These are phyloP conservation scores for Nephelium lappaceum DNA, from an alignment of 345 rosid species.

Conservation along the genomic window DNA sequence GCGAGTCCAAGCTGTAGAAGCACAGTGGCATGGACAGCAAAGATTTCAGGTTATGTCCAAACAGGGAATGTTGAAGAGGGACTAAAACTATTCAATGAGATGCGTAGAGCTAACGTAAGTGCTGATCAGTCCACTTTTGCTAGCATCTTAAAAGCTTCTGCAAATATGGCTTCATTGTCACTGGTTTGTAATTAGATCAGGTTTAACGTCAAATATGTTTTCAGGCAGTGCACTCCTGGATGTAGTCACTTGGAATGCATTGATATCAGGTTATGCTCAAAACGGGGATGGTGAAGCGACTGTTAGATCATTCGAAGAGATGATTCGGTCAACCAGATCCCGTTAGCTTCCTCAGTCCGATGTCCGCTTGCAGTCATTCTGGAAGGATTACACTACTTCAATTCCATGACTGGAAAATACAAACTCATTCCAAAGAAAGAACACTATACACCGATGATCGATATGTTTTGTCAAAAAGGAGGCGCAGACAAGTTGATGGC, in stretches of 20 bases:
- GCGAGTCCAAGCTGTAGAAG: constrained; percentile 43
- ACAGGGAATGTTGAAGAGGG: constrained; percentile 69
- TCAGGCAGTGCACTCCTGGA: constrained; percentile 76
- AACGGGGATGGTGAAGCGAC: constrained; percentile 75
- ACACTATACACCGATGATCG: too few relatives aligned
- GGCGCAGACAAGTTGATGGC: constrained; percentile 63
- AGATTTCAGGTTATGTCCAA: constrained; percentile 74
- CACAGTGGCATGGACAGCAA: constrained; percentile 87
- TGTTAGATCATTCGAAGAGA: constrained; percentile 53
- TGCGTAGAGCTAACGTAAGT: constrained; percentile 49
- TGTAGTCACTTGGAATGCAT: constrained; percentile 81
- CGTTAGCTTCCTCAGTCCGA: constrained; percentile 64
- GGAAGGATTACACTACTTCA: constrained; percentile 71
- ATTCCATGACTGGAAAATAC: too few relatives aligned
- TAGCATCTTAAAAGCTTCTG: constrained; percentile 70
- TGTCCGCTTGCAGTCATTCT: constrained; percentile 85
- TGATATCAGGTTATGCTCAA: constrained; percentile 77
- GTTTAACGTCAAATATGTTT: constrained; percentile 67
- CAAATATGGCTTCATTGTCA: constrained; percentile 67
- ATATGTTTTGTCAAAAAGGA: constrained; percentile 69
- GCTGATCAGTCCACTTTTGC: constrained; percentile 92
- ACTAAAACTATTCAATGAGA: constrained; percentile 57
- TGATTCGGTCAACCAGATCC: constrained; percentile 76
- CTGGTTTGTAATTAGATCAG: constrained; percentile 65
- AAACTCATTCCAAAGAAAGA: too few relatives aligned